Base-by-base conservation (phyloP, 2,329 filamentous ascomycete genomes). In the Ophiostoma sp. region DNA sequence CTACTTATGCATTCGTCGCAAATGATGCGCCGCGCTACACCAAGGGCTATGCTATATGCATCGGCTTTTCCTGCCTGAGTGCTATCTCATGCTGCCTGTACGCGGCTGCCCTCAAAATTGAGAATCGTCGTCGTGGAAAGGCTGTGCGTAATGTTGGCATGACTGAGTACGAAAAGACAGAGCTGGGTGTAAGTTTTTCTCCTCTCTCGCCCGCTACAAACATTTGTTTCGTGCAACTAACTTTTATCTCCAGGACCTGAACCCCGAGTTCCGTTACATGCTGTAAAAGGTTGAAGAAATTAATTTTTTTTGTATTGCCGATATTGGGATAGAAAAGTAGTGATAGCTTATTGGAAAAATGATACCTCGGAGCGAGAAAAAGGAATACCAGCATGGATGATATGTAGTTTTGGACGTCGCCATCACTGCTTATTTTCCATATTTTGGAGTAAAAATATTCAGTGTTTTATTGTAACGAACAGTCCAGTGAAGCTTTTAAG, bases 1-100 rank as follows among this genome's bases (percentile, higher is more conserved):
- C 90, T 12, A 91, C 90, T 0, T 93, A 87, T 77, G 80, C 85
- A 1, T 92, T 92, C 76, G 75, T 90, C 18, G 75, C 79, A 38
- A 83, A 80, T 66, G 92, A 97, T 75, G 84, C 85, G 1, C 91
- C 91, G 0, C 76, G 78, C 63, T 96, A 89, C 77, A 84, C 80
- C 6, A 87, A 83, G 0, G 93, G 93, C 0, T 96, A 95, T 78
- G 84, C 83, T 67, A 92, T 97, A 71, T 89, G 87, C 74, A 82
- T 96, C 5, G 86, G 83, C 0, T 96, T 96, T 74, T 84, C 89
- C 8, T 84, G 85, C 66, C 75, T 97, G 42, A 89, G 87, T 67
- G 86, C 85, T 16, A 72, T 88, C 3, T 82, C 85, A 11, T 90
- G 87, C 73, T 76, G 80, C 16, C 68, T 82, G 0, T 94, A 94